phyloP scores from a whole-genome alignment of 352 stramenopile species.

The Lagenidium giganteum region DNA sequence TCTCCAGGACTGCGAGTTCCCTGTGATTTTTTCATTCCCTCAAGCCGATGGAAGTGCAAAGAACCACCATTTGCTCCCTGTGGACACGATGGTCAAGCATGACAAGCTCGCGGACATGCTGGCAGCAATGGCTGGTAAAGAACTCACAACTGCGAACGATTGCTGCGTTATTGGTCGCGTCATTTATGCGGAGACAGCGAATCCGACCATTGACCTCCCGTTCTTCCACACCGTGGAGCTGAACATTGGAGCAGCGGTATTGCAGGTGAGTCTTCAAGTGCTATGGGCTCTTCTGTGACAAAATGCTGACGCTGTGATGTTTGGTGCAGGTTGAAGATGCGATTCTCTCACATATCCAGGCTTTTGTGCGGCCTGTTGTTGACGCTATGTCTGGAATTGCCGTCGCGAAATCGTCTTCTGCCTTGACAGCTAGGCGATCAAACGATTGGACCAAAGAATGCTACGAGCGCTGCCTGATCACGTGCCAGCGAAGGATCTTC shows the following conservation, averaged over 20 bases:
- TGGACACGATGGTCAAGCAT: conserved; percentile 37
- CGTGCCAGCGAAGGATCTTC: conserved; percentile 52
- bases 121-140: conserved; percentile 26
- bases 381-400: conserved; percentile 7
- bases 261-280: conserved; percentile 42
- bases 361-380: conserved; percentile 9
- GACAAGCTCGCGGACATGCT: conserved; percentile 24
- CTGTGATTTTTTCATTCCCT: conserved; percentile 44
- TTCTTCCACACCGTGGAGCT: conserved; percentile 75
- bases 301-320: neutral
- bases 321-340: conserved; percentile 23
- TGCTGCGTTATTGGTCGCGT: conserved; percentile 38
- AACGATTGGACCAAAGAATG: neutral
- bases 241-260: conserved; percentile 37
- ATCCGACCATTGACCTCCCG: conserved; percentile 32
- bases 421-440: too few species aligned
- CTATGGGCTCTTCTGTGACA: neutral
- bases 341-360: conserved; percentile 11
- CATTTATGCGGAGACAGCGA: conserved; percentile 51
- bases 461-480: conserved; percentile 12
- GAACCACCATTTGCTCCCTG: conserved; percentile 24
- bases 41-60: conserved; percentile 6
- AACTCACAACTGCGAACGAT: conserved; percentile 23
- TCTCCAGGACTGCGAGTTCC: conserved; percentile 66
- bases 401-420: too few species aligned